These are phyloP conservation scores for Eucalyptus albens DNA, from an alignment of 345 rosid species.

Conservation along the genomic window DNA sequence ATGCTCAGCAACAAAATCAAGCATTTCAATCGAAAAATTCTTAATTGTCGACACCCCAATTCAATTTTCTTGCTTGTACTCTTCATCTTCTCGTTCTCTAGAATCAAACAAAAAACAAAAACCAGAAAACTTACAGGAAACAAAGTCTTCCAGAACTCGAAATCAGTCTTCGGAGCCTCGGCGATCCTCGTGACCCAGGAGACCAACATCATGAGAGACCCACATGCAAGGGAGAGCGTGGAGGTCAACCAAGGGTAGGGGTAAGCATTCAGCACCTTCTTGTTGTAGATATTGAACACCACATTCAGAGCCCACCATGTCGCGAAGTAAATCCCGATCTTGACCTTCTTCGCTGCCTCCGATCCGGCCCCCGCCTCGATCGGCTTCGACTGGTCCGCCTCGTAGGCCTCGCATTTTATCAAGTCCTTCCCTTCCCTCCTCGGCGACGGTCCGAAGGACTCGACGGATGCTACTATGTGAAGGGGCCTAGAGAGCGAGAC, in stretches of 20 bases:
- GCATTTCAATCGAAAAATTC: not conserved
- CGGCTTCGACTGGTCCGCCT: constrained; percentile 65
- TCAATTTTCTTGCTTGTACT: not conserved
- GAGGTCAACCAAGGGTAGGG: constrained; percentile 99
- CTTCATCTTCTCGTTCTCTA: not conserved
- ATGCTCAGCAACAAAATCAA: not conserved
- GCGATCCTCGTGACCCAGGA: constrained; percentile 88
- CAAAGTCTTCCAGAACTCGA: constrained; percentile 90
- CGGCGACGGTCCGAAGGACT: constrained; percentile 8
- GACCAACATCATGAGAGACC: constrained; percentile 93
- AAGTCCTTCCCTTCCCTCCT: not conserved
- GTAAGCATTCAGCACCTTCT: constrained; percentile 92
- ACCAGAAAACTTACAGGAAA: constrained; percentile 61
- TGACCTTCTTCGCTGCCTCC: constrained; percentile 45
- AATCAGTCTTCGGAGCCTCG: constrained; percentile 82
- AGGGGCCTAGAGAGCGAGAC: constrained; percentile 51
- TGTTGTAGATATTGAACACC: constrained; percentile 91
- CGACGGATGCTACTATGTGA: constrained; percentile 40
- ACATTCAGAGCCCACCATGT: constrained; percentile 98
- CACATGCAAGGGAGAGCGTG: constrained; percentile 85
- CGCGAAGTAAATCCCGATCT: constrained; percentile 88
- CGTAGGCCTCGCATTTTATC: constrained; percentile 69
- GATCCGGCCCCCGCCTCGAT: constrained; percentile 25
- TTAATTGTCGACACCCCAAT: not conserved
- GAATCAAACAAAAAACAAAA: constrained; percentile 17